phyloP scores from a whole-genome alignment of 2,329 filamentous ascomycete genomes.

The Trichoderma lentiforme region DNA sequence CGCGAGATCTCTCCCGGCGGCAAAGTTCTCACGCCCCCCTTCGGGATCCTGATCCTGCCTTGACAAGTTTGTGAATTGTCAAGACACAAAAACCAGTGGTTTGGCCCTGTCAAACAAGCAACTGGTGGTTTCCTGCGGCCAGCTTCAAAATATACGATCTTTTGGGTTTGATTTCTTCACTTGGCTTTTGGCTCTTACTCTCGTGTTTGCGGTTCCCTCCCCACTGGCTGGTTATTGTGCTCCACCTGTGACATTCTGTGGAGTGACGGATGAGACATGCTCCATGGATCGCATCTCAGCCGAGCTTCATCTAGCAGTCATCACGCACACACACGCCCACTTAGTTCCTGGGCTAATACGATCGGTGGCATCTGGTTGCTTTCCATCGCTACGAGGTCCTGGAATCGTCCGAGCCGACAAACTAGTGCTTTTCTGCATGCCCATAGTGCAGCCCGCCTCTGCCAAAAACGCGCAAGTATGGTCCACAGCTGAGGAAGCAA shows the following conservation, averaged over 20 bases:
- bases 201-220: neutral
- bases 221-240: neutral
- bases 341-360: neutral
- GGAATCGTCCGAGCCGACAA: neutral
- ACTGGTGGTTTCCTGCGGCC: neutral
- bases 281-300: slow-evolving; percentile 5
- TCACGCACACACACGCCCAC: neutral
- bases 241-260: neutral
- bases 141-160: neutral
- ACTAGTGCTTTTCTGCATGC: neutral
- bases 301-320: neutral
- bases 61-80: neutral
- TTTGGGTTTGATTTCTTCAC: neutral
- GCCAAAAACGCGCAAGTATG: neutral
- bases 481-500: neutral
- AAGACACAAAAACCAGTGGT: neutral
- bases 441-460: neutral
- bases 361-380: neutral
- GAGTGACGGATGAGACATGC: neutral
- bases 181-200: neutral
- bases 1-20: slow-evolving; percentile 18
- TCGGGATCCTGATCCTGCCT: neutral
- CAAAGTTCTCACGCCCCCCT: slow-evolving; percentile 5
- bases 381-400: neutral
- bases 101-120: neutral